phyloP scores from a whole-genome alignment of 192 early-diverging fungal genomes.

The Coemansia sp. region DNA sequence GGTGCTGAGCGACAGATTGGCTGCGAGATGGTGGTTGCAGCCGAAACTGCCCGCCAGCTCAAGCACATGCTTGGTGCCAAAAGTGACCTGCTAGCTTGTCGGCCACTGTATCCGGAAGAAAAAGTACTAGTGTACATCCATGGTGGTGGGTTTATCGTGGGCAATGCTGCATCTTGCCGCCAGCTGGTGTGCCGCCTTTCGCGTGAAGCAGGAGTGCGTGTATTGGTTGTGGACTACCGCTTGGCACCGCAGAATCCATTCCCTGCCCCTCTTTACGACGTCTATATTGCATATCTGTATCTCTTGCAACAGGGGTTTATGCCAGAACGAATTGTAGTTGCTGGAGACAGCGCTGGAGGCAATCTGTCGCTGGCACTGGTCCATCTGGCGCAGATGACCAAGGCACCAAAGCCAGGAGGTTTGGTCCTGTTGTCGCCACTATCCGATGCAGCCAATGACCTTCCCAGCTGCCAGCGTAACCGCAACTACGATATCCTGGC shows the following conservation, averaged over 20 bases:
- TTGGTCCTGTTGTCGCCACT: conserved; percentile 55
- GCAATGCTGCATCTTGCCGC: conserved; percentile 47
- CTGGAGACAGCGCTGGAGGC: conserved; percentile 70
- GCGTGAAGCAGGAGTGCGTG: conserved; percentile 38
- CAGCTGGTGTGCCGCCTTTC: conserved; percentile 53
- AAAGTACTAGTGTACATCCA: conserved; percentile 69
- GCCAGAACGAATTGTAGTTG: conserved; percentile 58
- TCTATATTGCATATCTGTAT: conserved; percentile 53
- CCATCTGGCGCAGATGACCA: conserved; percentile 59
- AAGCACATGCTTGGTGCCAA: no score
- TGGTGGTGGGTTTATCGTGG: conserved; percentile 65
- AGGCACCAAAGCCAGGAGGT: conserved; percentile 48
- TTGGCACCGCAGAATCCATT: conserved; percentile 35
- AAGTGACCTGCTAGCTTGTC: conserved; percentile 9
- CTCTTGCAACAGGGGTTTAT: conserved; percentile 59
- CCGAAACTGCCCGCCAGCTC: no score
- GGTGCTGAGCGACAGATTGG: neutral
- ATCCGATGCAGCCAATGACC: conserved; percentile 8
- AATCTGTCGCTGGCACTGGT: conserved; percentile 59
- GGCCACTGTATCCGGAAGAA: conserved; percentile 23
- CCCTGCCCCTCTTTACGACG: conserved; percentile 64
- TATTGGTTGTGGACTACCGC: conserved; percentile 40
- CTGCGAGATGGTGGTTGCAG: neutral
- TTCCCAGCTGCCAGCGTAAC: conserved; percentile 15
- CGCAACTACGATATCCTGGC: conserved; percentile 19